A percentile compares a stretch with the other conserved stretches of the same genome.
phyloP scores from a whole-genome alignment of 1,284 basidiomycete species.

The Leccinum ambiguum region DNA sequence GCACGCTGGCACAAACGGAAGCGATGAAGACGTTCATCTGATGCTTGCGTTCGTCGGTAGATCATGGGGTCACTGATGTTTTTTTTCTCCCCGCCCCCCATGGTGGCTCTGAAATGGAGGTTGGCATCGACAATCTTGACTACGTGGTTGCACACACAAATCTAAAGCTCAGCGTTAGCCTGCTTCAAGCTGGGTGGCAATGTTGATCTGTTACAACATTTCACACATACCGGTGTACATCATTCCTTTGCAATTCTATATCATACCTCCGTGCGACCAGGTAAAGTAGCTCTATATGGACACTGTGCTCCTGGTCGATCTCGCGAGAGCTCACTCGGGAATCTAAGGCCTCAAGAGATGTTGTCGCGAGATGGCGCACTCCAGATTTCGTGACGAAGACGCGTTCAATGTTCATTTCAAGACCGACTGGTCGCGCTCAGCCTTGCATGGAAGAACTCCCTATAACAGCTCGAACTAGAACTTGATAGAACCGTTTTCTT shows the following conservation, averaged over 20 bases:
- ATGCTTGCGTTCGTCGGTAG: constrained; percentile 51
- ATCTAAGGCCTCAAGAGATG: constrained; percentile 29
- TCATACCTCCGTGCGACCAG: no score
- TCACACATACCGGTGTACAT: constrained; percentile 23
- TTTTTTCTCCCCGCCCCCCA: constrained; percentile 57
- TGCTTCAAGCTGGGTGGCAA: constrained; percentile 5
- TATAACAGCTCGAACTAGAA: no score
- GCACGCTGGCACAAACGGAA: constrained; percentile 37
- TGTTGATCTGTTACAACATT: neutral
- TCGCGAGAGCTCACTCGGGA: constrained; percentile 37
- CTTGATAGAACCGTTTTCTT: neutral
- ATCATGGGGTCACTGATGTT: constrained; percentile 45
- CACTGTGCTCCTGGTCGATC: constrained; percentile 45
- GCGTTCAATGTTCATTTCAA: constrained; percentile 45
- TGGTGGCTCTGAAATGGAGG: constrained; percentile 57
- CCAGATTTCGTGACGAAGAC: constrained; percentile 49
- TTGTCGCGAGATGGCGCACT: constrained; percentile 29
- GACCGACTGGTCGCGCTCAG: constrained; percentile 38
- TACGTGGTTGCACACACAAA: constrained; percentile 32
- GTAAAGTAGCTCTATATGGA: no score
- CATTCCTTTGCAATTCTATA: no score
- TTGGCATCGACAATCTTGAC: constrained; percentile 43
- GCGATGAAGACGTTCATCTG: constrained; percentile 46
- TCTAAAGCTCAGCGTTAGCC: neutral
- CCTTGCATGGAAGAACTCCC: constrained; percentile 43